Base-by-base conservation (phyloP, 2,329 filamentous ascomycete genomes). In the Fusarium equiseti region DNA sequence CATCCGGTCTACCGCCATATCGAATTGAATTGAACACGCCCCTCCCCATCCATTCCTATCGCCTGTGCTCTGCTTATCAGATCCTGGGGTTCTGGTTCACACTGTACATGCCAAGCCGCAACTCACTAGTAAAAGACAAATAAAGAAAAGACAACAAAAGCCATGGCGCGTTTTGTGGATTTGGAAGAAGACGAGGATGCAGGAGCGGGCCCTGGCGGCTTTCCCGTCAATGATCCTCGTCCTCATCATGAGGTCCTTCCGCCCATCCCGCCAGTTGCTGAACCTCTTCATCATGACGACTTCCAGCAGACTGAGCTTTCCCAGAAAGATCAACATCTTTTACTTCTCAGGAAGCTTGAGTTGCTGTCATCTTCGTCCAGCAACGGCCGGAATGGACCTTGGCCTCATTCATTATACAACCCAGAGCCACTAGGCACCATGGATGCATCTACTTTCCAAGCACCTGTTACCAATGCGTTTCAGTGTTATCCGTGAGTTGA, bases 91-190 rank as follows among this genome's bases (percentile, higher is more conserved):
- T 51, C 20, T 32, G 38, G 29, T 35, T 54, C 68, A 68, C 68
- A 72, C 65, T 71, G 68, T 65, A 68, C 57, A 46, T 49, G 63
- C 63, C 63, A 66, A 66, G 63, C 43, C 62, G 44, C 38, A 62
- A 48, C 42, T 49, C 27, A 24, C 61, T 66, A 67, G 44, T 62
- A 40, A 40, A 49, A 55, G 22, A 49, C 52, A 26, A 60, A 31
- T 48, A 57, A 18, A 50, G 11, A 50, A 50, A 44, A 59, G 32
- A 44, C 66, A 50, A 15, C 46, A 44, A 50, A 65, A 59, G 69
- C 71, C 66, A 76, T 76, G 74, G 74, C 74, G 73, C 74, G 74
- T 64, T 76, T 76, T 76, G 74, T 76, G 70, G 74, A 76, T 59
- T 75, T 76, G 64, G 74, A 75, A 56, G 74, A 75, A 26, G 71